phyloP scores from a whole-genome alignment of 2,329 filamentous ascomycete species.

The Talaromyces sp. region DNA sequence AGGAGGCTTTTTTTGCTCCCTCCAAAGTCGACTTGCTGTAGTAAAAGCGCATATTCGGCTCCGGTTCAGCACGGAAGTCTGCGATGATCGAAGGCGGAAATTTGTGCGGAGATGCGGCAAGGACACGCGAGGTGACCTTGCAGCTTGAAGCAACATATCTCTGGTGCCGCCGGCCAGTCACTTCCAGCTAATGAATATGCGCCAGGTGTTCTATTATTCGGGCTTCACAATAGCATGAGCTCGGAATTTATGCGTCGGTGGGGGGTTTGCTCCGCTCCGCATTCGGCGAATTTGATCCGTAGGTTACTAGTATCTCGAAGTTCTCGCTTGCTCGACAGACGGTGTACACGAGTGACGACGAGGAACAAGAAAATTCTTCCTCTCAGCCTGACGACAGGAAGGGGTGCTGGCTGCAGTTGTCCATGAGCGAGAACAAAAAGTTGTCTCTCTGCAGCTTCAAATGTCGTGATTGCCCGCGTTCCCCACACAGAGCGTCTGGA shows the following conservation, averaged over 20 bases:
- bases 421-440: neutral
- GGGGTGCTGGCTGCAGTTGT: neutral
- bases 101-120: slow-evolving; percentile 21
- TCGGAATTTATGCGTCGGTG: slow-evolving; percentile 7
- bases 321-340: neutral
- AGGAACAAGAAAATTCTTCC: neutral
- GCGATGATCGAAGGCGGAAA: slow-evolving; percentile 19
- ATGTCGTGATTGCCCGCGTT: neutral
- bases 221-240: neutral
- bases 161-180: slow-evolving; percentile 12
- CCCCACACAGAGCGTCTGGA: neutral
- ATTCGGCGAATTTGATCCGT: slow-evolving; percentile 6
- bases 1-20: slow-evolving; percentile 14
- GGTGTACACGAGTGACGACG: neutral
- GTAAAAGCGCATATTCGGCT: slow-evolving; percentile 26
- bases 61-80: slow-evolving; percentile 17
- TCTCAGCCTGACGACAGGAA: neutral
- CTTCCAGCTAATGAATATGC: neutral
- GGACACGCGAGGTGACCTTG: slow-evolving; percentile 28
- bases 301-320: neutral
- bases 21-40: slow-evolving; percentile 16
- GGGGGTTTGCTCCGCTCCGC: slow-evolving; percentile 9
- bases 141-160: slow-evolving; percentile 33
- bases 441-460: neutral
- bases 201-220: neutral